A percentile compares a stretch with the other conserved stretches of the same genome.
These are phyloP conservation scores for Didymosphaeria variabile DNA, from an alignment of 2,329 filamentous ascomycete species.

Conservation along the genomic window DNA sequence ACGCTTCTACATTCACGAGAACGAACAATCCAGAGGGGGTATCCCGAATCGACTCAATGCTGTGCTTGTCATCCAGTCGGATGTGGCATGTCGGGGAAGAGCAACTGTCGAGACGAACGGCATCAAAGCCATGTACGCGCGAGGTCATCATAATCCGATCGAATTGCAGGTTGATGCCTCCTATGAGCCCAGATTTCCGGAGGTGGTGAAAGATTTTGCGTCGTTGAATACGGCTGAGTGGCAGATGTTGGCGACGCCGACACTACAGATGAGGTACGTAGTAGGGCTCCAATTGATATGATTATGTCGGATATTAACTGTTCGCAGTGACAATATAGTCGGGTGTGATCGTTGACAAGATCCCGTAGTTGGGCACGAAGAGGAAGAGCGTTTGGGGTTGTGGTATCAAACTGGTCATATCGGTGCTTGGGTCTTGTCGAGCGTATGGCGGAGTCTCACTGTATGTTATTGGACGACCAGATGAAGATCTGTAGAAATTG, in stretches of 20 bases:
- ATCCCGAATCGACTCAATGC: constrained; percentile 12
- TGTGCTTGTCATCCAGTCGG: constrained; percentile 5
- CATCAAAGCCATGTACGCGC: constrained; percentile 4
- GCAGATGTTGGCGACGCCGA: constrained; percentile 4
- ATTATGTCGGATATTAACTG: background rate
- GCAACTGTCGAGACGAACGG: constrained; percentile 11
- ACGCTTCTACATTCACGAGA: constrained; percentile 12
- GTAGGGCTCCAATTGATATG: background rate
- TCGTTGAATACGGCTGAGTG: constrained; percentile 4
- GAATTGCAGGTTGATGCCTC: constrained; percentile 1
- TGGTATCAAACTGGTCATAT: background rate
- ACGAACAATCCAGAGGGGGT: constrained; percentile 3
- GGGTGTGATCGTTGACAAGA: background rate
- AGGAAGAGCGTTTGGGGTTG: background rate
- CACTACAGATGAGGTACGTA: constrained; percentile 1
- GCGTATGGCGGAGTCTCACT: too few relatives aligned
- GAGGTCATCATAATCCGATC: constrained; percentile 6
- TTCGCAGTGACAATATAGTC: constrained; percentile 1
- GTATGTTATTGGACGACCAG: too few relatives aligned
- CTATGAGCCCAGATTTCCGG: constrained; percentile 6
- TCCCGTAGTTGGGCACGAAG: too few relatives aligned
- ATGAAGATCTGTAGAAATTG: too few relatives aligned
- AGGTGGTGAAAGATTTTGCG: constrained; percentile 1
- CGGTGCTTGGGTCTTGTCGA: too few relatives aligned
- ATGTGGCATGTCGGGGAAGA: background rate